Percentiles rank a stretch among this genome's conserved stretches.
phyloP scores from a whole-genome alignment of 805 yeast species.

The Zygotorulaspora danielsina region DNA sequence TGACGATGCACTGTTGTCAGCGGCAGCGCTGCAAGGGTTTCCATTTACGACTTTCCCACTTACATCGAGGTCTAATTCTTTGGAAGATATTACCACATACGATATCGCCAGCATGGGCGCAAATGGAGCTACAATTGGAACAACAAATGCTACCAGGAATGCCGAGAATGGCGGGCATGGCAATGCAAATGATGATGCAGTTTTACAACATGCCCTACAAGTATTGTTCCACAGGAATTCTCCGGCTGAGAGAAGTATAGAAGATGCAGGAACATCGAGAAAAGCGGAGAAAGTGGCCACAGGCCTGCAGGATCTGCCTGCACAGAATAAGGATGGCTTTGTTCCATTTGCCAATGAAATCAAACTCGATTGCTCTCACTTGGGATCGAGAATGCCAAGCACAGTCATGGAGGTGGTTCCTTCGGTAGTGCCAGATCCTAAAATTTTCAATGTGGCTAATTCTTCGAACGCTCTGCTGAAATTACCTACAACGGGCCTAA shows the following conservation, averaged over 20 bases:
- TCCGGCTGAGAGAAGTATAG: not conserved
- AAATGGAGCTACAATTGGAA: not conserved
- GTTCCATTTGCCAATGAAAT: conserved; percentile 7
- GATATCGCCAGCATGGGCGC: conserved; percentile 25
- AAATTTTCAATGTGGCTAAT: conserved; percentile 13
- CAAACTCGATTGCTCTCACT: conserved; percentile 7
- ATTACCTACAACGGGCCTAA: conserved; percentile 59
- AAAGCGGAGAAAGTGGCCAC: not conserved
- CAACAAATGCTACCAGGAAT: no score
- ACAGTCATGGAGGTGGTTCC: conserved; percentile 21
- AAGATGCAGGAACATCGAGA: not conserved
- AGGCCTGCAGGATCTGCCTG: not conserved
- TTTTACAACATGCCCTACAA: conserved; percentile 8
- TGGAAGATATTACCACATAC: conserved; percentile 12
- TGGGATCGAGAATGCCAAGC: conserved; percentile 23
- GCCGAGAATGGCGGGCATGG: conserved; percentile 3
- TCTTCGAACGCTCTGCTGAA: conserved; percentile 25
- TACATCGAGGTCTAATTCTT: conserved; percentile 3
- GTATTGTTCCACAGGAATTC: conserved; percentile 8
- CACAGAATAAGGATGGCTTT: not conserved
- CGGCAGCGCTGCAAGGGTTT: conserved; percentile 52
- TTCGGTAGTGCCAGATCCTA: conserved; percentile 19
- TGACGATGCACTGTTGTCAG: conserved; percentile 69
- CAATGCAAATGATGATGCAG: conserved; percentile 4
- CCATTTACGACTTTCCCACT: conserved; percentile 11